These are phyloP conservation scores for Beauveria rudraprayagi DNA, from an alignment of 2,329 filamentous ascomycete species.

Conservation along the genomic window DNA sequence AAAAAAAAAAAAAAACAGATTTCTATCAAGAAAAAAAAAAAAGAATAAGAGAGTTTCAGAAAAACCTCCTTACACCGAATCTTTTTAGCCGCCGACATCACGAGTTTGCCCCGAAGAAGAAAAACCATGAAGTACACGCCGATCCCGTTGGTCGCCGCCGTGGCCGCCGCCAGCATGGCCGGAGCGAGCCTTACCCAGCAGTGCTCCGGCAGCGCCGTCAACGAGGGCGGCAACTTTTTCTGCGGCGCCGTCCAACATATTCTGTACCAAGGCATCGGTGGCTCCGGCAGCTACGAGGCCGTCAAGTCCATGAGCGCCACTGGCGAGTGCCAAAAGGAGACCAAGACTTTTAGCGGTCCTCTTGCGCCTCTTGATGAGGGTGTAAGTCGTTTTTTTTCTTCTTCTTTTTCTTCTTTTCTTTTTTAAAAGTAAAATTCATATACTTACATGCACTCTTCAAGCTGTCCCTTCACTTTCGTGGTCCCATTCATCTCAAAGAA, in stretches of 20 bases:
- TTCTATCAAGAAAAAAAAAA: too few species aligned
- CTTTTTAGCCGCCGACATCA: neutral
- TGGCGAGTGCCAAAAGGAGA: slow-evolving; percentile 45
- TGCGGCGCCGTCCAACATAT: slow-evolving; percentile 58
- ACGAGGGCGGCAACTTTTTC: slow-evolving; percentile 54
- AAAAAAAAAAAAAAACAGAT: neutral
- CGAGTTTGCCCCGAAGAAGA: neutral
- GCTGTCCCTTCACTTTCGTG: slow-evolving; percentile 67
- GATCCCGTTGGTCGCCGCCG: slow-evolving; percentile 21
- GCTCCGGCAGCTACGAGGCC: slow-evolving; percentile 54
- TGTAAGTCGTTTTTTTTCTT: slow-evolving; percentile 36
- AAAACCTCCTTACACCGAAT: too few species aligned
- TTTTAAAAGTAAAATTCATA: too few species aligned
- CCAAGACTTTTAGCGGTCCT: slow-evolving; percentile 48
- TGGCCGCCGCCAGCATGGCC: slow-evolving; percentile 21
- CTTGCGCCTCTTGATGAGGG: slow-evolving; percentile 63
- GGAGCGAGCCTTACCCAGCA: slow-evolving; percentile 25
- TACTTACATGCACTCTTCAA: slow-evolving; percentile 22
- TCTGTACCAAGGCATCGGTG: slow-evolving; percentile 56
- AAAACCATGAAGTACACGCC: slow-evolving; percentile 24
- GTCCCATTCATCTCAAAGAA: slow-evolving; percentile 58
- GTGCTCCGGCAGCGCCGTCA: slow-evolving; percentile 25
- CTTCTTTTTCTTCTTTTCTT: too few species aligned
- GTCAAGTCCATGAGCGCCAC: slow-evolving; percentile 51
- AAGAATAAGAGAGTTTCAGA: too few species aligned